phyloP scores from a whole-genome alignment of 1,284 basidiomycete species.

The Porogramme epimiltina region DNA sequence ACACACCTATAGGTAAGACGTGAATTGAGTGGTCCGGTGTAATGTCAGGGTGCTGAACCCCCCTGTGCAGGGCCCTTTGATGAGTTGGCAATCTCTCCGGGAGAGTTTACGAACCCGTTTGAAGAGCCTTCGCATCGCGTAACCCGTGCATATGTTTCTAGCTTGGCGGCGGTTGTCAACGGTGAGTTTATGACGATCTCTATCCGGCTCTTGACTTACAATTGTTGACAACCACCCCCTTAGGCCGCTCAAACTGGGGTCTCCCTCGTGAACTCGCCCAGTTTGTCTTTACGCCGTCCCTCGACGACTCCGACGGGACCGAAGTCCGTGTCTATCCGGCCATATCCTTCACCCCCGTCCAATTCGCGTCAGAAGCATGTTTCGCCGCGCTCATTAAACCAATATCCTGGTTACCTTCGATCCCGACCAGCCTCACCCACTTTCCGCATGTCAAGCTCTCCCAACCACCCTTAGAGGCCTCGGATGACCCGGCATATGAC shows the following conservation, averaged over 20 bases:
- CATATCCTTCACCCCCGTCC: slow-evolving; percentile 14
- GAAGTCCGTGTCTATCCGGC: slow-evolving; percentile 22
- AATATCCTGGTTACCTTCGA: slow-evolving; percentile 15
- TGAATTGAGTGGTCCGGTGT: no score
- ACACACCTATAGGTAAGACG: slow-evolving; percentile 15
- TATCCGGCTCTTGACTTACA: no score
- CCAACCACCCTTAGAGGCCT: slow-evolving; percentile 17
- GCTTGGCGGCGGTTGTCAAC: slow-evolving; percentile 10
- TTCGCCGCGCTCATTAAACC: slow-evolving; percentile 22
- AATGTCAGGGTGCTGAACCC: neutral
- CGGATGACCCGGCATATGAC: slow-evolving; percentile 3
- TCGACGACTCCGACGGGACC: slow-evolving; percentile 11
- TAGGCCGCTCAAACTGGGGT: slow-evolving; percentile 20
- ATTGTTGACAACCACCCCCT: neutral
- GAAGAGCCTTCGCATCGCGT: slow-evolving; percentile 13
- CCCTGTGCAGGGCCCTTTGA: slow-evolving; percentile 12
- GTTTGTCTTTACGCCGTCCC: slow-evolving; percentile 19
- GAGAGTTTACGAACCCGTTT: slow-evolving; percentile 22
- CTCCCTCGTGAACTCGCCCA: slow-evolving; percentile 20
- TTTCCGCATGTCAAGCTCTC: slow-evolving; percentile 15
- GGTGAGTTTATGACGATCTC: no score
- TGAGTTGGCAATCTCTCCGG: slow-evolving; percentile 17
- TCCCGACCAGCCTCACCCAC: slow-evolving; percentile 15
- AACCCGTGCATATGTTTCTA: slow-evolving; percentile 20
- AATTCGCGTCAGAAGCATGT: slow-evolving; percentile 10